Base-by-base conservation (phyloP, 2,329 filamentous ascomycete genomes). In the Ophiocordyceps camponoti-floridani region DNA sequence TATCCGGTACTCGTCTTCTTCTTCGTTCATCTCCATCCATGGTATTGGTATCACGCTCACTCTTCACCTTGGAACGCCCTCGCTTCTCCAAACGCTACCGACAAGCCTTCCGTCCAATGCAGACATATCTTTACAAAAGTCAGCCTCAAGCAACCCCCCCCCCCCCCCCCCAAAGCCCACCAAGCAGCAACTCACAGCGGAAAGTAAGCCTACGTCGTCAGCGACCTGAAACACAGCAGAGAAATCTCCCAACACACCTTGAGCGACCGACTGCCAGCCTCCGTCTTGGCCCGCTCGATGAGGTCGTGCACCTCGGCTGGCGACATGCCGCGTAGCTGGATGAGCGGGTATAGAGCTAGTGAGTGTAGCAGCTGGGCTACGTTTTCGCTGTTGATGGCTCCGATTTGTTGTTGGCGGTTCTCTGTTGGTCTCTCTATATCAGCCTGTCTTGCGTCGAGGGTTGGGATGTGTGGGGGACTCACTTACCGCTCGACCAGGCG, bases 401-500 rank as follows among this genome's bases (percentile, higher is more conserved):
- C 76, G 46, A 78, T 73, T n/a, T 65, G 63, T 46, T 62, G 61
- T 27, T 76, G 64, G 45, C 69, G 66, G 43, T 64, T 54, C 47
- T 69, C 75, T 78, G 46, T 19, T 16, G 4, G n/a, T 19, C 18
- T 16, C n/a, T 19, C 8, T 40, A n/a, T 16, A 19, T 7, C 18
- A 23, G 23, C 5, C 23, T 23, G 23, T 23, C 23, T 19, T 40
- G n/a, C 7, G n/a, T 18, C 4, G 4, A 18, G n/a, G 13, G 13
- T 14, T 8, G 12, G 12, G 6, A 12, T 12, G 2, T 14, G 6
- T n/a, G 13, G 6, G 31, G n/a, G 31, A 12, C 31, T n/a, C 4
- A 35, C 31, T 35, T 64, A 85, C 82, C 72, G 50, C 58, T 74
- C 18, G 79, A 68, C 82, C 82, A 87, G 28, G 65, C 75, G 56